These are phyloP conservation scores for Leccinum sublutescens DNA, from an alignment of 768 basidiomycete genomes.

Conservation along the genomic window DNA sequence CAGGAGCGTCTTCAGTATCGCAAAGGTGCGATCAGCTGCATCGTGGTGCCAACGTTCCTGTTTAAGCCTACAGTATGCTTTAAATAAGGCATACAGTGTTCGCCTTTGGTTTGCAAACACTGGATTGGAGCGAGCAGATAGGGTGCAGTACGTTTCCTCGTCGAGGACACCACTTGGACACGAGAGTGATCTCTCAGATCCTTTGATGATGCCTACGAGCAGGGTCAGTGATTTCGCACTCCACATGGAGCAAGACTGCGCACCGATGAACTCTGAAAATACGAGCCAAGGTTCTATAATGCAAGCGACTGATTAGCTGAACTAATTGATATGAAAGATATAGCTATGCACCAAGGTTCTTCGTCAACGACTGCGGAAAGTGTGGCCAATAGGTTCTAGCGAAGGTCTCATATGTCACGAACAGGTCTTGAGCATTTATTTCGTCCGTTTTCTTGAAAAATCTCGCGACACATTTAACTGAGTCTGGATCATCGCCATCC, in stretches of 20 bases:
- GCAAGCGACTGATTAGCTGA: neutral
- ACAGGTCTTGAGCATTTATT: constrained; percentile 16
- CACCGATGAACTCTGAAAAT: constrained; percentile 66
- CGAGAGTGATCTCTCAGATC: constrained; percentile 54
- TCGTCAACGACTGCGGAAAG: constrained; percentile 49
- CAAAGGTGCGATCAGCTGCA: constrained; percentile 62
- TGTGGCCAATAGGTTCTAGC: constrained; percentile 56
- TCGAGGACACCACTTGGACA: constrained; percentile 41
- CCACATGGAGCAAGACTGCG: constrained; percentile 4
- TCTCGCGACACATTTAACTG: constrained; percentile 1
- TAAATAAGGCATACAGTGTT: constrained; percentile 52
- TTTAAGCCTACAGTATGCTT: constrained; percentile 49
- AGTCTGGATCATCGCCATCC: constrained; percentile 2
- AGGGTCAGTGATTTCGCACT: neutral
- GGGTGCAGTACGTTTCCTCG: constrained; percentile 40
- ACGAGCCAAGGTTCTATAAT: constrained; percentile 52
- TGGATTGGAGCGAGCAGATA: constrained; percentile 52
- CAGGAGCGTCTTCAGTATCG: constrained; percentile 40
- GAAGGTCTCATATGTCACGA: constrained; percentile 50
- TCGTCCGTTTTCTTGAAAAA: constrained; percentile 19
- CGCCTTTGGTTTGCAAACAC: constrained; percentile 52
- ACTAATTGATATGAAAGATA: neutral
- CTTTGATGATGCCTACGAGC: constrained; percentile 55
- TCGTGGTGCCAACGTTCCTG: constrained; percentile 45
- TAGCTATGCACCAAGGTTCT: constrained; percentile 23